These are phyloP conservation scores for Colletotrichum magnum DNA, from an alignment of 2,329 filamentous ascomycete species.

Conservation along the genomic window DNA sequence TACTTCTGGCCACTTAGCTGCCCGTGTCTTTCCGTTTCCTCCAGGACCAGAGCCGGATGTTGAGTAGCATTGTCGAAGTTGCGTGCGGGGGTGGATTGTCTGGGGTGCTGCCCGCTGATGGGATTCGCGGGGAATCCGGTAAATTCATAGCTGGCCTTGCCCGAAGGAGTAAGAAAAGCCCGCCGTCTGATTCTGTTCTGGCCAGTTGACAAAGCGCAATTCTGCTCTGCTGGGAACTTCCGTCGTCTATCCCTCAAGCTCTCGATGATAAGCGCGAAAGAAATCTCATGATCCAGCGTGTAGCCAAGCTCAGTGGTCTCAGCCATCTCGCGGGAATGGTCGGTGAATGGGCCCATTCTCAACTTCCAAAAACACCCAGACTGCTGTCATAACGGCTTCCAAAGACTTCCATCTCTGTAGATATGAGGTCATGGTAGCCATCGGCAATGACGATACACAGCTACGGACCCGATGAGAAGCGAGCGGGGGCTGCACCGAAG, in stretches of 20 bases:
- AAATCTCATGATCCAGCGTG: too few relatives aligned
- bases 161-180: conserved; percentile 25
- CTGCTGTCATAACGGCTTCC: too few relatives aligned
- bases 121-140: conserved; percentile 11
- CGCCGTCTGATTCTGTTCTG: neutral
- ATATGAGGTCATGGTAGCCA: too few relatives aligned
- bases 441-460: too few relatives aligned
- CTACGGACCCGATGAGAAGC: too few relatives aligned
- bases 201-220: neutral
- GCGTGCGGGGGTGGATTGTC: conserved; percentile 34
- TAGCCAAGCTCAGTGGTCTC: too few relatives aligned
- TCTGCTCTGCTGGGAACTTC: neutral
- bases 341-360: too few relatives aligned
- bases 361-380: too few relatives aligned
- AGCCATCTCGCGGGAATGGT: too few relatives aligned
- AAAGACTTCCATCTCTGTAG: too few relatives aligned
- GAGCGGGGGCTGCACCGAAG: too few relatives aligned
- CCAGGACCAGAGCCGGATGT: neutral
- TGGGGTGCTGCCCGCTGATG: conserved; percentile 15
- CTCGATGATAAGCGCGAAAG: too few relatives aligned
- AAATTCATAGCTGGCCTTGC: conserved; percentile 1
- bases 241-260: neutral
- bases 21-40: neutral
- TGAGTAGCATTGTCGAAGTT: conserved; percentile 1
- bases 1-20: neutral